phyloP scores from a whole-genome alignment of 2,329 filamentous ascomycete species.

The Aspergillus puulaauensis region DNA sequence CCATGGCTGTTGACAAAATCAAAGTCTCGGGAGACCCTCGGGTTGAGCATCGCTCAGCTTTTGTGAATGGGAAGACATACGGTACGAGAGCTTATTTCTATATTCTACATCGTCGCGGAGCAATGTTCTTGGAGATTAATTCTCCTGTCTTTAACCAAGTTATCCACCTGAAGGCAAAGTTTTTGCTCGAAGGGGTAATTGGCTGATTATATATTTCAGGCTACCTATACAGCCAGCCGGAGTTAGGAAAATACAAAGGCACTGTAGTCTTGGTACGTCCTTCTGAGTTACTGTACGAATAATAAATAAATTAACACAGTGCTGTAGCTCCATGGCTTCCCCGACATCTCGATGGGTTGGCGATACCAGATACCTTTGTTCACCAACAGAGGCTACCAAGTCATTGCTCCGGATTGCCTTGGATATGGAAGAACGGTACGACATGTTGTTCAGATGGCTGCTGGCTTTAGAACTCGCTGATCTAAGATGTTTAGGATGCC shows the following conservation, averaged over 20 bases:
- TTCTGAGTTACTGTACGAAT: neutral
- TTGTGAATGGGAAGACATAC: conserved; percentile 70
- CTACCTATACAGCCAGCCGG: conserved; percentile 54
- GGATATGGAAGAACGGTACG: conserved; percentile 75
- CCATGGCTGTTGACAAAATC: conserved; percentile 63
- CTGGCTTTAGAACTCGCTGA: conserved; percentile 28
- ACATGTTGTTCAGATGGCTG: neutral
- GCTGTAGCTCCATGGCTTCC: conserved; percentile 71
- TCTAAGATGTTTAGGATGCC: conserved; percentile 49
- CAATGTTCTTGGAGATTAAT: neutral
- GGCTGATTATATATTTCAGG: conserved; percentile 31
- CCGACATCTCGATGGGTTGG: conserved; percentile 83
- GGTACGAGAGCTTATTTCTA: conserved; percentile 37
- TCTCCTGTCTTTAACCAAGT: neutral
- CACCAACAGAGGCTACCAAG: conserved; percentile 68
- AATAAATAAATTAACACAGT: neutral
- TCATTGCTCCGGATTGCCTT: conserved; percentile 82
- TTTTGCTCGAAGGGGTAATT: neutral
- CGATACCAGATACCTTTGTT: conserved; percentile 82
- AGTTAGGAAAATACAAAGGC: conserved; percentile 43
- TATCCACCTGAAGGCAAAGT: no score
- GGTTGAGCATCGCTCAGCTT: conserved; percentile 62
- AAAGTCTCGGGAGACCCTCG: conserved; percentile 62
- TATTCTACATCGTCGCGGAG: neutral
- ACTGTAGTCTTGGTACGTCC: conserved; percentile 55